Evolutionary conservation across 2,329 filamentous ascomycete genomes (phyloP), one percentile per base, ranked within the genome.

Genomic region (Magnaporthales sp.): DNA sequence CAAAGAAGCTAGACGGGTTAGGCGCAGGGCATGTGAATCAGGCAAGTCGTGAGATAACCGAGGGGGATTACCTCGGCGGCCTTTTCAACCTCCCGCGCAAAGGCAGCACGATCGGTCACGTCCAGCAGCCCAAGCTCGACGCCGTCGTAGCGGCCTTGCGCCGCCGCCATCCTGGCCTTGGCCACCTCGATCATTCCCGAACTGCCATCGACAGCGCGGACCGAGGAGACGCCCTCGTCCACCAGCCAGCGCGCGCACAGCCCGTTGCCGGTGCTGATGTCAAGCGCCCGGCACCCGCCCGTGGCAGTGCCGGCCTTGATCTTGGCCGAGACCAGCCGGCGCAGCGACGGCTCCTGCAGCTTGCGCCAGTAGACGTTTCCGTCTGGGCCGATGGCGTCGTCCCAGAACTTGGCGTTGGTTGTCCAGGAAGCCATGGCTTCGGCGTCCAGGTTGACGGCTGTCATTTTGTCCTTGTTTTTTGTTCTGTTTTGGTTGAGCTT

Each of bases 231-330:
- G 10, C 76, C 77, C 26, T 74, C 68, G 10, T 70, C 70, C 1
- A 76, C 77, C 19, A 84, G 74, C 75, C 78, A 80, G 26, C 81
- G 77, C 19, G 81, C 79, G 22, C 78, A 77, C 29, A 84, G 76
- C 27, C 81, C 81, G 67, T 83, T 84, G 54, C 81, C 81, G 0
- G 80, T 82, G 3, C 81, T 80, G n/a, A 84, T 73, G 66, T 84
- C 81, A 6, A 84, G 74, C 0, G 79, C 79, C 7, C 71, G 71
- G 64, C 77, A 72, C 0, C 71, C 72, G 0, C 66, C 61, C 27
- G 38, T 56, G 11, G 15, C 70, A 67, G 15, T 26, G 51, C 19
- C 56, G n/a, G 22, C 56, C 56, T 60, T 13, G 56, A 60, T 60
- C 56, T 29, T 27, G 22, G 24, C 56, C 24, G 1, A 68, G 67